A percentile compares a stretch with the other conserved stretches of the same genome.
Evolutionary conservation across 495 filamentous ascomycete genomes (phyloP).

Genomic region (Parathielavia hyrcaniae): DNA sequence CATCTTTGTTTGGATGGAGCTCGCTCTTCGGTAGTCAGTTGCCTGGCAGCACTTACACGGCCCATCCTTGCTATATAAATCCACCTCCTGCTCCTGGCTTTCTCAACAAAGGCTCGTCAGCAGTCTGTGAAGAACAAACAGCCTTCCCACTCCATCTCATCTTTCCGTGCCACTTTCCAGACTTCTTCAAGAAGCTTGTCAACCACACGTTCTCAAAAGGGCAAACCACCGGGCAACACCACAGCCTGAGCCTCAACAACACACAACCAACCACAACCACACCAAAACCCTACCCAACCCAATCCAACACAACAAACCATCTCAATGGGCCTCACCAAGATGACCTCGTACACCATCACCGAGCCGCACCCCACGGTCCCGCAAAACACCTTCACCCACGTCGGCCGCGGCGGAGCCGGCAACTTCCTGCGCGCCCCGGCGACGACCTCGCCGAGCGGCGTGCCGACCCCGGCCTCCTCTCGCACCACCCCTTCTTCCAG

Average conservation of each 20-base stretch:
- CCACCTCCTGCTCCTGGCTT: not conserved
- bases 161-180: not conserved
- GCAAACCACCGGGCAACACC: not conserved
- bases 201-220: not conserved
- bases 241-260: too few species aligned
- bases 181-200: not conserved
- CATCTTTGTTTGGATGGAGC: slow-evolving; percentile 14
- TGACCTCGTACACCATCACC: slow-evolving; percentile 59
- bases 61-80: slow-evolving; percentile 6
- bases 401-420: slow-evolving; percentile 81
- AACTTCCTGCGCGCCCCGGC: slow-evolving; percentile 70
- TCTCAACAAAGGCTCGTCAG: not conserved
- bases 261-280: not conserved
- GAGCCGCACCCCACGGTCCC: slow-evolving; percentile 74
- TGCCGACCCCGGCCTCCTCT: slow-evolving; percentile 29
- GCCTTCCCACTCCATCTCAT: not conserved
- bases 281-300: slow-evolving; percentile 7
- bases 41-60: slow-evolving; percentile 10
- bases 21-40: not conserved
- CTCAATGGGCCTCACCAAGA: slow-evolving; percentile 12
- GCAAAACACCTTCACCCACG: slow-evolving; percentile 58
- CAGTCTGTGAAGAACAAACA: not conserved
- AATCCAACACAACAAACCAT: not conserved
- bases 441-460: slow-evolving; percentile 46
- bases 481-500: slow-evolving; percentile 15